These are phyloP conservation scores for Hevea brasiliensis DNA, from an alignment of 345 rosid species.

Conservation along the genomic window DNA sequence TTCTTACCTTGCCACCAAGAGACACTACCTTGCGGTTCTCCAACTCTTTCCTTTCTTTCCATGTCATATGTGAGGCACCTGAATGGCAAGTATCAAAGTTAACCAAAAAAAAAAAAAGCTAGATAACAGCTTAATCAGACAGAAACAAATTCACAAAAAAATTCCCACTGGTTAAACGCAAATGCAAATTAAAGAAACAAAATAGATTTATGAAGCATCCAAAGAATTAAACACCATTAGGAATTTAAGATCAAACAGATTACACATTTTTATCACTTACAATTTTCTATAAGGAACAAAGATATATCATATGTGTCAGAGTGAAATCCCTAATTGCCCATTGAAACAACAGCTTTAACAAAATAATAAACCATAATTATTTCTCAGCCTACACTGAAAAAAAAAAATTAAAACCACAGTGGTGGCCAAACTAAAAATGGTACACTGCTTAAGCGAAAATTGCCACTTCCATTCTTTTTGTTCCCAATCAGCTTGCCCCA, in stretches of 20 bases:
- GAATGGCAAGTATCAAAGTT: conserved; percentile 7
- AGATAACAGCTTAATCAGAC: neutral
- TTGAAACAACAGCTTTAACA: neutral
- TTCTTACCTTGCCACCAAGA: conserved; percentile 82
- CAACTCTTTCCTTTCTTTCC: conserved; percentile 83
- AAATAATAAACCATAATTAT: neutral
- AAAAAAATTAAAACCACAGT: neutral
- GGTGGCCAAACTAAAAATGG: neutral
- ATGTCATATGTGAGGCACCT: conserved; percentile 64
- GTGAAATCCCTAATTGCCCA: neutral
- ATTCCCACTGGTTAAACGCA: neutral
- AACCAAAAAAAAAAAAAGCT: neutral
- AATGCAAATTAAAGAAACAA: neutral
- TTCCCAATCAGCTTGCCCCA: neutral
- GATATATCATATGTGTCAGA: neutral
- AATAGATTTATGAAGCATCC: neutral
- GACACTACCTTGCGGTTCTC: conserved; percentile 60
- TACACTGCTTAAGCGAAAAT: neutral
- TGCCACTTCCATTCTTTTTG: neutral
- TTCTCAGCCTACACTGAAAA: neutral
- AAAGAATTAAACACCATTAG: neutral
- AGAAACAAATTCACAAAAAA: neutral
- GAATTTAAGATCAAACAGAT: neutral
- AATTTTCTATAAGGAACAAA: neutral
- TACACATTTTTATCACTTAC: neutral